phyloP scores from a whole-genome alignment of 768 basidiomycete genomes.

The Suillus fuscotomentosus region DNA sequence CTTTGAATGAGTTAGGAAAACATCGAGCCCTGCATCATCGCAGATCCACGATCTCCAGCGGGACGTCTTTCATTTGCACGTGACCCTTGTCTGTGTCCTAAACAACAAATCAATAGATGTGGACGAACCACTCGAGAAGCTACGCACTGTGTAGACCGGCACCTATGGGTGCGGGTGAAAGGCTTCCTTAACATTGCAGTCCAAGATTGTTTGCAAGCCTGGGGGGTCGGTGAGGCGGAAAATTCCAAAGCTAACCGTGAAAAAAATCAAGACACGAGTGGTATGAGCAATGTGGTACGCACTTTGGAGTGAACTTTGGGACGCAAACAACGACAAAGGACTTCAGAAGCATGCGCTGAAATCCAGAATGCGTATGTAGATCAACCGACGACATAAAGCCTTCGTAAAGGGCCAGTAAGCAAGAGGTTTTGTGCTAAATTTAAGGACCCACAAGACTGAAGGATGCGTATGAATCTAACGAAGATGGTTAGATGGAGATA shows the following conservation, averaged over 20 bases:
- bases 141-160: constrained; percentile 77
- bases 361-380: too few relatives aligned
- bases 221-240: constrained; percentile 89
- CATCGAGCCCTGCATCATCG: too few relatives aligned
- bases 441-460: too few relatives aligned
- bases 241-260: constrained; percentile 61
- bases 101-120: not conserved
- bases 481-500: too few relatives aligned
- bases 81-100: constrained; percentile 87
- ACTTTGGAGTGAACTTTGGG: constrained; percentile 76
- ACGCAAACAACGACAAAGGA: constrained; percentile 57
- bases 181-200: constrained; percentile 67
- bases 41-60: constrained; percentile 66
- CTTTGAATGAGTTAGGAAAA: too few relatives aligned
- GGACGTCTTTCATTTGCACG: constrained; percentile 70
- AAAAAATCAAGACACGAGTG: not conserved
- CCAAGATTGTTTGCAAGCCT: constrained; percentile 68
- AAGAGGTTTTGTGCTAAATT: too few relatives aligned
- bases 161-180: constrained; percentile 86
- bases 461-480: too few relatives aligned
- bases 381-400: too few relatives aligned
- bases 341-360: too few relatives aligned
- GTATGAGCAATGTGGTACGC: constrained; percentile 24
- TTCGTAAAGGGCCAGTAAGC: too few relatives aligned
- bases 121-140: constrained; percentile 1